Evolutionary conservation across 768 basidiomycete species (phyloP), one percentile per base, ranked within the genome.

Genomic region (Mycena belliarum): DNA sequence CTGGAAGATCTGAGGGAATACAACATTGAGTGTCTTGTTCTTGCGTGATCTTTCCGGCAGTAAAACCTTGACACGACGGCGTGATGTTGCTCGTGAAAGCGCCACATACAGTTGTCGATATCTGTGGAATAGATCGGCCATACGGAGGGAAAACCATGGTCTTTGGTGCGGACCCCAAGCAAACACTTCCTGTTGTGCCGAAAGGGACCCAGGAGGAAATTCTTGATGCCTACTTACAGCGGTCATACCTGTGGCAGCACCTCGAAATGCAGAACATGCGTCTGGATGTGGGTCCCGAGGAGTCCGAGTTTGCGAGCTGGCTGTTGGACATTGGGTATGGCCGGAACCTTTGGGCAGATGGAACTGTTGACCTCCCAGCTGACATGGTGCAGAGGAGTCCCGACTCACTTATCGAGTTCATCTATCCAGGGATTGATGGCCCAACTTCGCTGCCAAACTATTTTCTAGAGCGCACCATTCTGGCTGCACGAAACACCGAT

Each of bases 61-160:
- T 21, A 72, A 58, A 23, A 67, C 60, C 38, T 66, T 64, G 7
- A 72, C 50, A 24, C 60, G 48, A 10, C 45, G 42, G 9, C 37
- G 28, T 24, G 61, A 63, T 44, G 68, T 69, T 32, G 65, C 64
- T 10, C 62, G 50, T 52, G 72, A 74, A 6, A 75, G 55, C 12
- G 70, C 71, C 20, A 74, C 70, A 68, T 76, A 73, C 0, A 75
- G 60, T 48, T 75, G 72, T n/a, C n/a, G n/a, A n/a, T n/a, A n/a
- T 5, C 75, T 69, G 67, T 75, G 70, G 24, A 67, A 59, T 44
- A 75, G 75, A 2, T 71, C 66, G 28, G 65, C 42, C 3, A 55
- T 49, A 0, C 63, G 49, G 8, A 77, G 60, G n/a, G n/a, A n/a
- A n/a, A n/a, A 40, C 38, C 7, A 40, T 40, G 38, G 38, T 40